phyloP scores from a whole-genome alignment of 2,329 filamentous ascomycete genomes.

The Colletotrichum incanum region DNA sequence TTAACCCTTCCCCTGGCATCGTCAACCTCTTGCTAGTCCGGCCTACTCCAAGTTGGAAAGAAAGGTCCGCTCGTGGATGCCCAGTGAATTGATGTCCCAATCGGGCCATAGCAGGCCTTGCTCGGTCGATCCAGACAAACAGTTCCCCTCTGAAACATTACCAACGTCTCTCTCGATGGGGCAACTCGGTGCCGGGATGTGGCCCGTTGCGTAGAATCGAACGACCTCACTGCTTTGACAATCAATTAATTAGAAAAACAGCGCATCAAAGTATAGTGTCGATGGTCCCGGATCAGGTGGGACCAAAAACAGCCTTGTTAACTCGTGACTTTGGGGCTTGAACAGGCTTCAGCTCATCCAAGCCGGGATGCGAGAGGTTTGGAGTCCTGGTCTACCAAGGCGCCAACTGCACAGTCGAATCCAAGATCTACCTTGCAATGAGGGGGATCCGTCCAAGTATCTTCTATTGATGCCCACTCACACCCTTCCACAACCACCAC shows the following conservation, averaged over 20 bases:
- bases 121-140: neutral
- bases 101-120: neutral
- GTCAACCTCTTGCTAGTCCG: slow-evolving; percentile 1
- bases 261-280: slow-evolving; percentile 16
- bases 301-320: neutral
- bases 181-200: neutral
- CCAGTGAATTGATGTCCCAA: neutral
- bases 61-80: neutral
- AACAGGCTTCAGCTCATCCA: slow-evolving; percentile 1
- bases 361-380: neutral
- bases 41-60: neutral
- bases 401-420: neutral
- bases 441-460: slow-evolving; percentile 33
- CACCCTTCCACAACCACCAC: slow-evolving; percentile 2
- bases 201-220: neutral
- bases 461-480: slow-evolving; percentile 24
- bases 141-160: neutral
- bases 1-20: slow-evolving; percentile 13
- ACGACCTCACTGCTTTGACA: slow-evolving; percentile 10
- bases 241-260: slow-evolving; percentile 6
- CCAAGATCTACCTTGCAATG: slow-evolving; percentile 35
- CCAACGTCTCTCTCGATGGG: neutral
- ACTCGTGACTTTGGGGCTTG: slow-evolving; percentile 24
- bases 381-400: slow-evolving; percentile 8
- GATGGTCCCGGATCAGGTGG: slow-evolving; percentile 15